These are phyloP conservation scores for Mycena polygramma DNA, from an alignment of 768 basidiomycete species.

Conservation along the genomic window DNA sequence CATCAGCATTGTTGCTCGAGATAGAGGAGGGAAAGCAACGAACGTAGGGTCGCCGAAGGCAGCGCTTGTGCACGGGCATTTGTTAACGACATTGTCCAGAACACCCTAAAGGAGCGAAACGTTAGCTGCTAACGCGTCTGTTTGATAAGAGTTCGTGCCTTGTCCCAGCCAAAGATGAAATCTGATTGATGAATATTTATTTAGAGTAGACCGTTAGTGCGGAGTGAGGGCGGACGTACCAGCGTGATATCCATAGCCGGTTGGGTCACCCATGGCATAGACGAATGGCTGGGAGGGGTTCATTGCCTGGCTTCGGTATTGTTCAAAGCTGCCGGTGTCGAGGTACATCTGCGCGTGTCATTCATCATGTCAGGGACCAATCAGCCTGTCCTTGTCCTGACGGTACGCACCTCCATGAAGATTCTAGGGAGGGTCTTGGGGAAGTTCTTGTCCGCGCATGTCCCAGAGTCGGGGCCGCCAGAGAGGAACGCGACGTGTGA, in stretches of 20 bases:
- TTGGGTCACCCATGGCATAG: conserved; percentile 67
- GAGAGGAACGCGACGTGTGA: conserved; percentile 64
- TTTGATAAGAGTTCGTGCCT: conserved; percentile 39
- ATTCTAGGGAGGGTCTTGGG: conserved; percentile 62
- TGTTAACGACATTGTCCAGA: conserved; percentile 67
- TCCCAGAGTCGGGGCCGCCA: conserved; percentile 62
- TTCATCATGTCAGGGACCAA: conserved; percentile 10
- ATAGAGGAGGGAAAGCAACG: conserved; percentile 32
- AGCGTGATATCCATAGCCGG: conserved; percentile 72
- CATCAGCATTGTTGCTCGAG: conserved; percentile 26
- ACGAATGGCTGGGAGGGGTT: conserved; percentile 66
- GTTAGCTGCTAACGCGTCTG: not conserved
- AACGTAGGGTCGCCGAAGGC: conserved; percentile 51
- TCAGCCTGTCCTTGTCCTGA: not conserved
- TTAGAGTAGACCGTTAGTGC: not conserved
- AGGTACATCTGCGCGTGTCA: conserved; percentile 57
- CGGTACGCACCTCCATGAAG: conserved; percentile 62
- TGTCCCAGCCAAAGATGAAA: conserved; percentile 72
- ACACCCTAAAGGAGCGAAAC: conserved; percentile 48
- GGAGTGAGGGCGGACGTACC: conserved; percentile 47
- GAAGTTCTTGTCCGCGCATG: conserved; percentile 60
- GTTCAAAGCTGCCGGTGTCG: conserved; percentile 52
- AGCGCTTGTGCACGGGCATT: conserved; percentile 58
- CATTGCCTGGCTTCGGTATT: conserved; percentile 55
- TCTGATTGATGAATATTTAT: conserved; percentile 46